Percentiles rank a stretch among this genome's conserved stretches.
Conservation (phyloP, 805 yeast genomes). For the Grigorovia humatica region DNA sequence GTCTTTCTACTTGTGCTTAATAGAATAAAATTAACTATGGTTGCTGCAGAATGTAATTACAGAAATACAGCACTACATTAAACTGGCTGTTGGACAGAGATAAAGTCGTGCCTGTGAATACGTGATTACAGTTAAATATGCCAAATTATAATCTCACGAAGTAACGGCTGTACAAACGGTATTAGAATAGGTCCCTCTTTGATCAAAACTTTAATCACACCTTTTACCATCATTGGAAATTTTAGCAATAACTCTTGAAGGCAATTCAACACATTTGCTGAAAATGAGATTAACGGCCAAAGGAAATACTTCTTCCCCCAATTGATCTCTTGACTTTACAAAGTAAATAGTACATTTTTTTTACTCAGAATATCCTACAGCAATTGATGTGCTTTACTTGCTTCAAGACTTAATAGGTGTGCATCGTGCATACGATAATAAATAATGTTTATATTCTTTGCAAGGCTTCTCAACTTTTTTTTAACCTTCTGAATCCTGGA, state of each 20-base stretch:
- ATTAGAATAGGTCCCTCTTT: background rate
- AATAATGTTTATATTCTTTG: too few species aligned
- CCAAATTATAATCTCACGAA: background rate
- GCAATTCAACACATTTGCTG: background rate
- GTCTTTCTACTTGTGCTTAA: background rate
- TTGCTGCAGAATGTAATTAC: background rate
- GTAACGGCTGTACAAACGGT: background rate
- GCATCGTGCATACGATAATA: background rate
- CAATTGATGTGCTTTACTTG: background rate
- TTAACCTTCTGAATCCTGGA: background rate
- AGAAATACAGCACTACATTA: too few species aligned
- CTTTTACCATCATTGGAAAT: background rate
- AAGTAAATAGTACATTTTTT: background rate
- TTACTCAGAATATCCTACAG: background rate
- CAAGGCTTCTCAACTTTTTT: too few species aligned
- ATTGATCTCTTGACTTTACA: background rate
- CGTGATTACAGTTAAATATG: background rate
- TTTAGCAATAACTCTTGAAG: background rate
- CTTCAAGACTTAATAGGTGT: background rate
- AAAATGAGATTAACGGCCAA: background rate
- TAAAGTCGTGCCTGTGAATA: too few species aligned
- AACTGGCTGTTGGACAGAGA: too few species aligned
- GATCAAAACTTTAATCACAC: background rate
- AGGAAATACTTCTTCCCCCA: background rate
- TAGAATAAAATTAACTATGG: background rate